phyloP scores from a whole-genome alignment of 192 early-diverging fungal species.

The Entomortierella parvispora region DNA sequence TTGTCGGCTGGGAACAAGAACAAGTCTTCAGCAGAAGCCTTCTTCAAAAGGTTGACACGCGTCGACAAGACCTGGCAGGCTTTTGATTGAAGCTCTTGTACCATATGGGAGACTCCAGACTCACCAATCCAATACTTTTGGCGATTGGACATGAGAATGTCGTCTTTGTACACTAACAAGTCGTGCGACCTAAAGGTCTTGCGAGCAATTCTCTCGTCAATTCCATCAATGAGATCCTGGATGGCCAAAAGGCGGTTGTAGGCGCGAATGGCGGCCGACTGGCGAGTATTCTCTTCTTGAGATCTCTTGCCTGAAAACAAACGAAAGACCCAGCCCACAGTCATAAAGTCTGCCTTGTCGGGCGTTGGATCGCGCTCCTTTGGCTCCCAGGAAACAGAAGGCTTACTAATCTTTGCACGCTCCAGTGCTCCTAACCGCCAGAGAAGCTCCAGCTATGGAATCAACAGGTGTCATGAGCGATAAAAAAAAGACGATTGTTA shows the following conservation, averaged over 20 bases:
- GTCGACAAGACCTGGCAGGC: constrained; percentile 26
- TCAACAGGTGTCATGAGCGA: too few species aligned
- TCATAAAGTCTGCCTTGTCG: constrained; percentile 63
- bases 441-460: constrained; percentile 68
- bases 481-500: constrained; percentile 1
- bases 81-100: constrained; percentile 52
- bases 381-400: constrained; percentile 67
- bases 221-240: constrained; percentile 66
- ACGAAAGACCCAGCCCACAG: constrained; percentile 69
- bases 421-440: constrained; percentile 67
- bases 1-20: constrained; percentile 27
- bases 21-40: constrained; percentile 38
- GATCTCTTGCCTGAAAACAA: constrained; percentile 66
- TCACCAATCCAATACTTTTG: constrained; percentile 67
- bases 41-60: constrained; percentile 33
- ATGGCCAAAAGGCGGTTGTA: constrained; percentile 71
- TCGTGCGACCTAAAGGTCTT: constrained; percentile 57
- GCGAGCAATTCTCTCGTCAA: constrained; percentile 66
- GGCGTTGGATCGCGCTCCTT: constrained; percentile 50
- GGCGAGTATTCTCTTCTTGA: constrained; percentile 69
- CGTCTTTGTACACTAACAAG: constrained; percentile 62
- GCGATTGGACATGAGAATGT: constrained; percentile 53
- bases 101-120: constrained; percentile 47
- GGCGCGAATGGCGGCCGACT: constrained; percentile 64
- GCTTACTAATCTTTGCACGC: constrained; percentile 56